phyloP scores from a whole-genome alignment of 192 early-diverging fungal species.

The Coemansia sp. region DNA sequence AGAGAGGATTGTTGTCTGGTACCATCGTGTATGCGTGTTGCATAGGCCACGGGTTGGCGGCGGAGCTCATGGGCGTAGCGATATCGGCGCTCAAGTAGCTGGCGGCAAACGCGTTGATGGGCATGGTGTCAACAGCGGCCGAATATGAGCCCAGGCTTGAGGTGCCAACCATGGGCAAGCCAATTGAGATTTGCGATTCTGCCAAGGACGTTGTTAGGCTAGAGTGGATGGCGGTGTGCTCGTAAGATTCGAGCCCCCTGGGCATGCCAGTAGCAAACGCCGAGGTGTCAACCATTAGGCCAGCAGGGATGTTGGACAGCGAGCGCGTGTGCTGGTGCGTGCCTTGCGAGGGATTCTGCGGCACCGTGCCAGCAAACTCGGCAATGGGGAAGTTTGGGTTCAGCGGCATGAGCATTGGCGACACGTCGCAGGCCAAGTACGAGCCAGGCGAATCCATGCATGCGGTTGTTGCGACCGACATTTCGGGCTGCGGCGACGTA shows the following conservation, averaged over 20 bases:
- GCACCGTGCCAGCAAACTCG: constrained; percentile 20
- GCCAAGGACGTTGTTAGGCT: constrained; percentile 11
- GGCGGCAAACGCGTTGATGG: constrained; percentile 18
- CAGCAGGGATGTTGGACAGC: constrained; percentile 23
- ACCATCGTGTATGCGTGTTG: constrained; percentile 15
- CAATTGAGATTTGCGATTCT: not conserved
- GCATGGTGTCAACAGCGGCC: constrained; percentile 12
- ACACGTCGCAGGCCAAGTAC: constrained; percentile 12
- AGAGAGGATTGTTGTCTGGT: not conserved
- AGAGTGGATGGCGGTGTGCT: constrained; percentile 4
- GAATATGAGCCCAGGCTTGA: constrained; percentile 18
- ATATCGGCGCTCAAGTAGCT: constrained; percentile 22
- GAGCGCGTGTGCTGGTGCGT: constrained; percentile 30
- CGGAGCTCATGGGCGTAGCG: constrained; percentile 1
- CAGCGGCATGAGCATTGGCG: constrained; percentile 40
- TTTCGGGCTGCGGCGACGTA: constrained; percentile 14
- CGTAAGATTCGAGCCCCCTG: constrained; percentile 9
- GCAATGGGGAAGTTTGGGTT: constrained; percentile 50
- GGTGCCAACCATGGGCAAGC: constrained; percentile 36
- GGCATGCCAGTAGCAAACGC: constrained; percentile 14
- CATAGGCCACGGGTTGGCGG: constrained; percentile 16
- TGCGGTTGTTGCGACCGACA: constrained; percentile 5
- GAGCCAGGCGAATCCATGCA: constrained; percentile 4
- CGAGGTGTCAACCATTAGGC: constrained; percentile 15
- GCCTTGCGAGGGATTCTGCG: not conserved